These are phyloP conservation scores for Phytophthora nicotianae DNA, from an alignment of 352 stramenopile species.

Conservation along the genomic window DNA sequence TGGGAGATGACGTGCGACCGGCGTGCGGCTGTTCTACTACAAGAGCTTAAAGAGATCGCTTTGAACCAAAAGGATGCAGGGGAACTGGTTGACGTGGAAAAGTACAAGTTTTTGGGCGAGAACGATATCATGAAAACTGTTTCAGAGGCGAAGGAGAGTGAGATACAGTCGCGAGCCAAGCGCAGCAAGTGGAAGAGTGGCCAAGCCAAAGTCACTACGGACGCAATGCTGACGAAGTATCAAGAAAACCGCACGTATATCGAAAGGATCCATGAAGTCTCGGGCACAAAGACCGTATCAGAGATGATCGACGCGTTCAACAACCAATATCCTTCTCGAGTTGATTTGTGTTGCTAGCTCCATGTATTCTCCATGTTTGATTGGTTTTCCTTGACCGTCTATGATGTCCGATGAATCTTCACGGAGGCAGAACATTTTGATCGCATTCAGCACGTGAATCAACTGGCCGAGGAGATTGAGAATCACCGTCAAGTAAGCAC, in stretches of 20 bases:
- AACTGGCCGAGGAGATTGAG: conserved; percentile 84
- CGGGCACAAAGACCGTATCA: conserved; percentile 74
- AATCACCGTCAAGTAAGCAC: conserved; percentile 69
- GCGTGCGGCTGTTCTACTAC: conserved; percentile 50
- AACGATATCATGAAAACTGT: conserved; percentile 75
- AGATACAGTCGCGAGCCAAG: conserved; percentile 54
- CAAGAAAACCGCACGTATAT: conserved; percentile 83
- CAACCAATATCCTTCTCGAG: conserved; percentile 63
- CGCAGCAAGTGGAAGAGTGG: conserved; percentile 74
- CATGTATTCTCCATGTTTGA: neutral
- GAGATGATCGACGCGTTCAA: conserved; percentile 89
- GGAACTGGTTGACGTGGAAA: conserved; percentile 56
- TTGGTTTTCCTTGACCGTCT: conserved; percentile 22
- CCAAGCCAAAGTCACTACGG: conserved; percentile 66
- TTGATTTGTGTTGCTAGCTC: neutral
- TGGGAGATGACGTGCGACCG: conserved; percentile 68
- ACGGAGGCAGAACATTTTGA: conserved; percentile 83
- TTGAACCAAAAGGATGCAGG: conserved; percentile 59
- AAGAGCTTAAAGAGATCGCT: conserved; percentile 77
- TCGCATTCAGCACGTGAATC: conserved; percentile 82
- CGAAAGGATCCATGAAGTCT: conserved; percentile 84
- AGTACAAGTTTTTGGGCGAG: conserved; percentile 74
- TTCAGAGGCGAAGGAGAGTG: conserved; percentile 53
- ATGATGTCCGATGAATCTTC: conserved; percentile 20
- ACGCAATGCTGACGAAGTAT: conserved; percentile 74